Evolutionary conservation across 2,329 filamentous ascomycete species (phyloP), one percentile per base, ranked within the genome.

Genomic region (Colletotrichum camelliae): DNA sequence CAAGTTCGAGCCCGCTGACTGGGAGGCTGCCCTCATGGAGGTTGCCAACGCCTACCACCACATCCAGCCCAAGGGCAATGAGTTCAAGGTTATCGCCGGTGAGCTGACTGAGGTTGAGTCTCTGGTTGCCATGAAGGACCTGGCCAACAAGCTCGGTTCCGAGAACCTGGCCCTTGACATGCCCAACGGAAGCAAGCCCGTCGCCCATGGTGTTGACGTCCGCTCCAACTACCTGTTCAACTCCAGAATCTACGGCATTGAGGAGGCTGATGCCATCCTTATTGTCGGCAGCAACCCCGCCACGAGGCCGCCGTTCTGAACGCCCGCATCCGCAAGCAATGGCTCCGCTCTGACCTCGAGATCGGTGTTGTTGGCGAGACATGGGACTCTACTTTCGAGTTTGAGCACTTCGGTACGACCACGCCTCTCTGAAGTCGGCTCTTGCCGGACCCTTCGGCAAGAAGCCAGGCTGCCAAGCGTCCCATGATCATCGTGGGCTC

Each of bases 401-500:
- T 96, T 82, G 93, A 98, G 86, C 95, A 98, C 83, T 91, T 98
- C 55, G 97, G 97, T 79, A 88, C 67, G 94, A 96, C 84, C 91
- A 94, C 77, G 91, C 91, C 37, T 92, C 96, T 74, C 89, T 99
- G 39, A 98, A 98, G 91, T 91, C 93, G 81, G 95, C 95, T 62
- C 92, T 99, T 73, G 89, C 94, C 67, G 96, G 97, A 55, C 89
- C 93, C 37, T 99, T 98, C 83, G 96, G 96, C 84, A 96, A 98
- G 91, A 98, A 96, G 88, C 92, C 91, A 94, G 81, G 88, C 91
- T 68, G 96, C 97, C 60, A 94, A 98, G 91, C 93, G 92, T 81
- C 97, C 97, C 68, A 98, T 99, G 96, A 98, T 99, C 82, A 93
- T 99, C 76, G 93, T 98, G 73, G 97, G 97, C 79, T 98, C 96